A percentile compares a stretch with the other conserved stretches of the same genome.
Conservation (phyloP, 2,329 filamentous ascomycete species). For the Elsinoe ampelina region DNA sequence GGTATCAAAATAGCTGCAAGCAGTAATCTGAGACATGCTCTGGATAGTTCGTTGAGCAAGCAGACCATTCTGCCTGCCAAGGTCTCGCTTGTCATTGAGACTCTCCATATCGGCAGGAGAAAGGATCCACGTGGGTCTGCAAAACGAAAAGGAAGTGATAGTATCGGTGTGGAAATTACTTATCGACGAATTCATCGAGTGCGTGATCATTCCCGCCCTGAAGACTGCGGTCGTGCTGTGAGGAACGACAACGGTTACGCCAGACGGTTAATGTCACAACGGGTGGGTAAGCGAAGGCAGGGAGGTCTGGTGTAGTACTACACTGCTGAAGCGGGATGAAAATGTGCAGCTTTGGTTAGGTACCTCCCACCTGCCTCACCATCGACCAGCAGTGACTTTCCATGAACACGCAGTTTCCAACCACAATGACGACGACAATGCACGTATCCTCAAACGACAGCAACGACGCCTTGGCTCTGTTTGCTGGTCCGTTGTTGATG, state of each 20-base stretch:
- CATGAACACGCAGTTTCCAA: too few species aligned
- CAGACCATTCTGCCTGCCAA: not conserved
- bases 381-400: too few species aligned
- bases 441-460: too few species aligned
- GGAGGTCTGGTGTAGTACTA: not conserved
- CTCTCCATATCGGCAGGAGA: not conserved
- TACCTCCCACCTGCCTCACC: too few species aligned
- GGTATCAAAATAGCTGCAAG: not conserved
- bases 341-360: not conserved
- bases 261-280: not conserved
- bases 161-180: not conserved
- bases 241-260: slow-evolving; percentile 3
- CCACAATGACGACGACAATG: too few species aligned
- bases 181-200: not conserved
- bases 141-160: not conserved
- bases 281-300: not conserved
- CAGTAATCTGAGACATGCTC: not conserved
- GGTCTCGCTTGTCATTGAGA: not conserved
- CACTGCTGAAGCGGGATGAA: not conserved
- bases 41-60: not conserved
- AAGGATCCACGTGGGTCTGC: not conserved
- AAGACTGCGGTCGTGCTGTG: not conserved
- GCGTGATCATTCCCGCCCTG: not conserved
- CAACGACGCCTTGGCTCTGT: too few species aligned
- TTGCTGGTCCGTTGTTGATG: too few species aligned